A percentile compares a stretch with the other conserved stretches of the same genome.
phyloP scores from a whole-genome alignment of 1,284 basidiomycete genomes.

The Fomitiporia mediterranea region DNA sequence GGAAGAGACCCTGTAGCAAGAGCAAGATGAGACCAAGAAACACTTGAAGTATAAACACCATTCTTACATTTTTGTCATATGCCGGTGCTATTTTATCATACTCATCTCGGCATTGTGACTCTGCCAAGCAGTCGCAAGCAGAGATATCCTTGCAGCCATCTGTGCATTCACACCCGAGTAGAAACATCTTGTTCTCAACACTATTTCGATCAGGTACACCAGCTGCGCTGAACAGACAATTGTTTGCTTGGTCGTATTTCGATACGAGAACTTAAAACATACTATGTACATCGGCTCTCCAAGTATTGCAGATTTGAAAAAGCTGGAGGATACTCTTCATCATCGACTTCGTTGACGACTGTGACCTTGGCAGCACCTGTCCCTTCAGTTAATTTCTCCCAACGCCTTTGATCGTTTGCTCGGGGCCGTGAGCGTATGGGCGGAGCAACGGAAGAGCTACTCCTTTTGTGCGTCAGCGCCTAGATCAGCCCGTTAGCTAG shows the following conservation, averaged over 20 bases:
- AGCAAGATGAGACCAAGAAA: neutral
- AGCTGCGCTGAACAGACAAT: neutral
- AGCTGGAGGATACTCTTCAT: constrained; percentile 8
- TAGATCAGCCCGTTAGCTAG: neutral
- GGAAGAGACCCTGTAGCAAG: constrained; percentile 32
- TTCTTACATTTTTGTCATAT: constrained; percentile 4
- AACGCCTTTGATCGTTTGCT: neutral
- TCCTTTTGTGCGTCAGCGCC: neutral
- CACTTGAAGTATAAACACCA: neutral
- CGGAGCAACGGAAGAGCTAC: neutral
- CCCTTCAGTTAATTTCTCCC: neutral
- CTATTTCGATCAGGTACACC: neutral
- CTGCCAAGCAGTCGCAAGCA: constrained; percentile 4
- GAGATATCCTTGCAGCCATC: neutral
- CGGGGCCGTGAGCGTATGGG: neutral
- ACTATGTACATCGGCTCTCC: constrained; percentile 11
- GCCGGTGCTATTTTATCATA: neutral
- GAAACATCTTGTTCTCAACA: neutral
- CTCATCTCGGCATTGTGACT: constrained; percentile 8
- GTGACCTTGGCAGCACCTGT: constrained; percentile 2
- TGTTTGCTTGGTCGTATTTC: neutral
- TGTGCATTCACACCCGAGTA: constrained; percentile 10
- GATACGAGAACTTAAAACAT: neutral
- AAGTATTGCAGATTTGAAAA: constrained; percentile 7
- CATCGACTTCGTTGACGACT: constrained; percentile 17